Evolutionary conservation across 1,284 basidiomycete species (phyloP), one percentile per base, ranked within the genome.

Genomic region (Psilocybe mexicana): DNA sequence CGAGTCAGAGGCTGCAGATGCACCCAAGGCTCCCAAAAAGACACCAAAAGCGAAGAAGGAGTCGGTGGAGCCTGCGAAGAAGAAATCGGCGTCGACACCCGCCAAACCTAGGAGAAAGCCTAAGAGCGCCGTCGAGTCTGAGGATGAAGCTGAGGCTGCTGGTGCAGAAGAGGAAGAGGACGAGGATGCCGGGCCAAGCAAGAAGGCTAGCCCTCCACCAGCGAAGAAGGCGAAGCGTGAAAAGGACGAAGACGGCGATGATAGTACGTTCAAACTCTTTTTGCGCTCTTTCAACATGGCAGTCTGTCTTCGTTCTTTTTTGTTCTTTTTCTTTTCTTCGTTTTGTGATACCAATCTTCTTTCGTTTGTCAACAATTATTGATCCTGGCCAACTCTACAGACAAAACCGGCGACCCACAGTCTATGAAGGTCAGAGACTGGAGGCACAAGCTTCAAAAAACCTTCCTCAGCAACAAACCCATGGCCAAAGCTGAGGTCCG

Each of bases 371-470:
- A n/a, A 6, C 12, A 24, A 33, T 53, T 43, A 35, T 30, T 49
- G 47, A 49, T 24, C 4, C 12, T n/a, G 18, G 4, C 2, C n/a
- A 18, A 11, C 11, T 58, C 61, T 60, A 49, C 65, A 82, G 79
- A 73, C 38, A 79, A 81, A 61, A 66, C 83, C 58, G 74, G 77
- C 49, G 90, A 94, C 72, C 85, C 85, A 1, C 91, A 93, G 67
- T 90, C 90, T 28, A 61, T 79, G 54, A 87, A 85, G 68, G 91
- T 94, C 68, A 87, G 88, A 65, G 89, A 91, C 56, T 95, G 94
- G 93, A 82, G 94, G 66, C 93, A 95, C 74, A 90, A 87, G 74
- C 85, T 96, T 5, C 94, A 97, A 74, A 91, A 94, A 67, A 88
- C 86, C 0, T 96, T 97, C 80, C 78, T 97, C 55, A 87, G 74